A percentile compares a stretch with the other conserved stretches of the same genome.
Evolutionary conservation across 805 yeast species (phyloP).

Genomic region (Lipomyces anomalus): DNA sequence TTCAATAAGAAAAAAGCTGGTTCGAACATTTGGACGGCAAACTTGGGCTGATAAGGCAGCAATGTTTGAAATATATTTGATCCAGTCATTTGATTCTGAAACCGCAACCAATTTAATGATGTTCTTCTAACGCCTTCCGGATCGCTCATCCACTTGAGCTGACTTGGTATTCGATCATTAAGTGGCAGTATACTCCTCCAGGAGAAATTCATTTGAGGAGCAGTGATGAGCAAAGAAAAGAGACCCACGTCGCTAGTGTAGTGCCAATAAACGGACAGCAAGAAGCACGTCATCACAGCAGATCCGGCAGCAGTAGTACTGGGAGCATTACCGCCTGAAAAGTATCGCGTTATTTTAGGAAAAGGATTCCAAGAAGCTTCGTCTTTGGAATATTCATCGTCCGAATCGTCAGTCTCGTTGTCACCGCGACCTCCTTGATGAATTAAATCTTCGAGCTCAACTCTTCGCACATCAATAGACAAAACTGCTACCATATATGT

Average conservation of each 20-base stretch:
- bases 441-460: constrained; percentile 52
- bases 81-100: background rate
- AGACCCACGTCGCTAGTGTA: constrained; percentile 7
- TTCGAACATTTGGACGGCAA: constrained; percentile 8
- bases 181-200: background rate
- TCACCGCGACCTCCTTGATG: constrained; percentile 6
- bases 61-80: constrained; percentile 3
- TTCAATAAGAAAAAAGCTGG: constrained; percentile 9
- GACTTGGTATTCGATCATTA: no score
- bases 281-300: constrained; percentile 8
- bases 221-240: background rate
- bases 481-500: constrained; percentile 62
- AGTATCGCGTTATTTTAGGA: constrained; percentile 9
- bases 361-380: constrained; percentile 18
- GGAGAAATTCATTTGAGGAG: background rate
- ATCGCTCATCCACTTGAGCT: background rate
- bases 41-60: constrained; percentile 4
- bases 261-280: constrained; percentile 14
- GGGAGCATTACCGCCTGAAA: constrained; percentile 14
- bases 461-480: constrained; percentile 58
- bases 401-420: constrained; percentile 17
- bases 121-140: background rate
- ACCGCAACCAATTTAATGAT: constrained; percentile 1
- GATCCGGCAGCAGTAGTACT: constrained; percentile 22
- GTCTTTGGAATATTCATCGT: constrained; percentile 14